Conservation (phyloP, 1,284 basidiomycete species). For the Naganishia sp. region DNA sequence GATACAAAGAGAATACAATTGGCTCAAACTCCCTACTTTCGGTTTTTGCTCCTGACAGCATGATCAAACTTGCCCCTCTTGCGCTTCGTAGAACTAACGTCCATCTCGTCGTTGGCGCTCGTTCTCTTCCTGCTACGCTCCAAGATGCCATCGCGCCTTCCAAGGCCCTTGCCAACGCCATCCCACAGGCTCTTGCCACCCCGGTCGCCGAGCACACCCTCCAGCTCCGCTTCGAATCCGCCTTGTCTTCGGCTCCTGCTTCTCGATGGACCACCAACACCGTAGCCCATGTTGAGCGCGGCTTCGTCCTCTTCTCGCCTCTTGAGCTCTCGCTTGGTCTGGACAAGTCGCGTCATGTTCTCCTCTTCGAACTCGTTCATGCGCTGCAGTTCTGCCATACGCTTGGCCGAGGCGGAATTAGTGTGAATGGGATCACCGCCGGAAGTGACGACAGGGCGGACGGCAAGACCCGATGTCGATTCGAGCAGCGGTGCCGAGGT, state of each 20-base stretch:
- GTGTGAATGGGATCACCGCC: conserved; percentile 44
- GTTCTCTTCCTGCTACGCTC: conserved; percentile 54
- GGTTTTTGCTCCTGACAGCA: conserved; percentile 51
- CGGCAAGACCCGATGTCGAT: conserved; percentile 71
- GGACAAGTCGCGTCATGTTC: conserved; percentile 87
- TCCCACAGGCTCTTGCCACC: conserved; percentile 54
- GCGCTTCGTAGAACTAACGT: conserved; percentile 55
- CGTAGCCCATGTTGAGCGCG: conserved; percentile 80
- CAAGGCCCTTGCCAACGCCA: conserved; percentile 66
- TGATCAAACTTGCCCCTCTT: conserved; percentile 77
- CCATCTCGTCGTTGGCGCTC: conserved; percentile 48
- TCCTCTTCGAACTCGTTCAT: conserved; percentile 94
- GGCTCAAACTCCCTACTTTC: conserved; percentile 21
- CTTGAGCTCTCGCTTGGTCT: conserved; percentile 85
- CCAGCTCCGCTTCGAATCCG: conserved; percentile 80
- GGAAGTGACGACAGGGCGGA: conserved; percentile 55
- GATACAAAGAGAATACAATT: neutral
- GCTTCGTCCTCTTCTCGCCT: conserved; percentile 82
- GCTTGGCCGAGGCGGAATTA: conserved; percentile 48
- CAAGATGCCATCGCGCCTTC: conserved; percentile 66
- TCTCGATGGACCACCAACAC: conserved; percentile 49
- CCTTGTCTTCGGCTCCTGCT: conserved; percentile 65
- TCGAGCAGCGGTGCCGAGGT: conserved; percentile 64
- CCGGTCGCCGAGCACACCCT: conserved; percentile 69
- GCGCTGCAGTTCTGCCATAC: conserved; percentile 67